Base-by-base conservation (phyloP, 2,329 filamentous ascomycete species). In the Anthostomella pinea region DNA sequence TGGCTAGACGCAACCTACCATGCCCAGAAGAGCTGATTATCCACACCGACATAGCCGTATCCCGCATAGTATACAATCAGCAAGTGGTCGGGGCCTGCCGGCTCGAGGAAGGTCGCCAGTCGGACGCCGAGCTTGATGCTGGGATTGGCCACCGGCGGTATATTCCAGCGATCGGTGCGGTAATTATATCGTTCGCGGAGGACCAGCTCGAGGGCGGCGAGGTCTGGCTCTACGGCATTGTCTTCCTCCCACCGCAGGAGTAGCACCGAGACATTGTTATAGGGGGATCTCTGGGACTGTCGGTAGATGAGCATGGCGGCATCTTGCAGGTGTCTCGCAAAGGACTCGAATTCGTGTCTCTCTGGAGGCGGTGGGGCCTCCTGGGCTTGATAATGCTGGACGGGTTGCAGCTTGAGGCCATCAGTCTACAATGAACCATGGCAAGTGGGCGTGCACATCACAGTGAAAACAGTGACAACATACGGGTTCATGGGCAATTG, bases 281-380 rank as follows among this genome's bases (percentile, higher is more conserved):
- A 81, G 16, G 71, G 70, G 3, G 70, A 68, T 39, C 69, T 71
- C 53, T 81, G 75, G 29, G 75, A 76, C 60, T 81, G 78, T 45
- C 75, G 71, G 56, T 81, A 77, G 48, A 83, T 81, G 52, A 81
- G 67, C 72, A 81, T 81, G 46, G 79, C 79, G 32, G 79, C 79
- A 70, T 83, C 79, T 56, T 83, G 79, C 28, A 83, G 70, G 63
- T 83, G 79, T 30, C 79, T 72, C 41, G 79, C 79, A 55, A 83
- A 83, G 35, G 76, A 72, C 59, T 83, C 79, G 61, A 83, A 83
- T 52, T 82, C 78, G 60, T 77, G 71, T 48, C 75, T 71, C 51
- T 78, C 71, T 7, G 54, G 53, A 22, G 57, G 51, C 29, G 56
- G 56, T 28, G 54, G 57, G 29, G 53, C 43, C 18, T 60, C 56